A percentile compares a stretch with the other conserved stretches of the same genome.
Evolutionary conservation across 2,329 filamentous ascomycete genomes (phyloP).

Genomic region (Fusarium goolgardi): DNA sequence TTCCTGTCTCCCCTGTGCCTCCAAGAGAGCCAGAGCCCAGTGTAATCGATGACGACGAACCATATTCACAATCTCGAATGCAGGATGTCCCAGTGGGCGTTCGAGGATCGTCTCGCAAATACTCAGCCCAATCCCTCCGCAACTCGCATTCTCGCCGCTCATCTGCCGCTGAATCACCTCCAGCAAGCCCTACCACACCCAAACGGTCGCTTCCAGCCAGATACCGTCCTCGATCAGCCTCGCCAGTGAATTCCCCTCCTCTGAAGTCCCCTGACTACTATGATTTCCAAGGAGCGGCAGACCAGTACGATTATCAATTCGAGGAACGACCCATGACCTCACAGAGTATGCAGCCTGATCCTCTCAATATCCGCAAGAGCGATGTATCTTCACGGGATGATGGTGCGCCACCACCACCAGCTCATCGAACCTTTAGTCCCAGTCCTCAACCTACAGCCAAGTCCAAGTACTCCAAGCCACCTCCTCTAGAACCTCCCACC

Average conservation of each 20-base stretch:
- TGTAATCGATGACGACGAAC: constrained; percentile 48
- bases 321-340: constrained; percentile 48
- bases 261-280: constrained; percentile 41
- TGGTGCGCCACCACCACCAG: constrained; percentile 66
- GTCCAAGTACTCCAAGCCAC: constrained; percentile 52
- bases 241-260: constrained; percentile 43
- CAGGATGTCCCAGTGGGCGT: constrained; percentile 51
- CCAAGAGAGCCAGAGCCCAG: constrained; percentile 55
- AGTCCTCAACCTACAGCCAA: constrained; percentile 47
- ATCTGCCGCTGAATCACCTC: constrained; percentile 39
- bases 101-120: constrained; percentile 43
- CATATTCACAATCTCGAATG: constrained; percentile 32
- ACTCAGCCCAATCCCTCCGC: constrained; percentile 42
- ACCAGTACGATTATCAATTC: constrained; percentile 48
- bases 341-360: constrained; percentile 56
- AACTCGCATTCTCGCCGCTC: constrained; percentile 40
- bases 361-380: constrained; percentile 50
- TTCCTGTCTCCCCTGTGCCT: constrained; percentile 66
- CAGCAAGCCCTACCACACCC: constrained; percentile 51
- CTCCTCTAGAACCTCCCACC: constrained; percentile 60
- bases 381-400: constrained; percentile 61
- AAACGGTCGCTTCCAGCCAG: constrained; percentile 43
- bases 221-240: constrained; percentile 44
- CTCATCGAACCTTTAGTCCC: constrained; percentile 59
- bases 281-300: constrained; percentile 53